These are phyloP conservation scores for Botrytis pseudocinerea DNA, from an alignment of 2,329 filamentous ascomycete species.

Conservation along the genomic window DNA sequence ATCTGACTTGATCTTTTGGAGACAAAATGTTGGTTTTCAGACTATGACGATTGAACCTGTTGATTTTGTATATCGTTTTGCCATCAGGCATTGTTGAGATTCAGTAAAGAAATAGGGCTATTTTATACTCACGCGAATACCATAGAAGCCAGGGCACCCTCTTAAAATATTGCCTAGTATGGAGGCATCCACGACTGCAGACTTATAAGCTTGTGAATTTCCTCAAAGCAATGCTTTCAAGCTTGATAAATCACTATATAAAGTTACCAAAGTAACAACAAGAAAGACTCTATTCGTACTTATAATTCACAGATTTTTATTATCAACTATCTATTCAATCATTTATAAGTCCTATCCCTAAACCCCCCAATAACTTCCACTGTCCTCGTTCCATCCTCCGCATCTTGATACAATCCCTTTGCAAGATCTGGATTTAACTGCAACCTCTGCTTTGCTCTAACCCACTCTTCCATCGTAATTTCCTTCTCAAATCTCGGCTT, in stretches of 20 bases:
- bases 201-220: background rate
- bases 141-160: background rate
- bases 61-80: too few species aligned
- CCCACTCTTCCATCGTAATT: slow-evolving; percentile 49
- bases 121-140: background rate
- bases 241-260: background rate
- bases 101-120: accelerated
- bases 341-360: slow-evolving; percentile 38
- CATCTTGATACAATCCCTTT: slow-evolving; percentile 42
- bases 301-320: background rate
- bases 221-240: accelerated
- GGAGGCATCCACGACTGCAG: background rate
- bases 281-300: too few species aligned
- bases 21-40: background rate
- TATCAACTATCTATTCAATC: background rate
- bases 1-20: too few species aligned
- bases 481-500: slow-evolving; percentile 43
- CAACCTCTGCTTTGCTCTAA: slow-evolving; percentile 44
- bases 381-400: slow-evolving; percentile 40
- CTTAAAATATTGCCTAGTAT: background rate
- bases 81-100: too few species aligned
- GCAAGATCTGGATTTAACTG: slow-evolving; percentile 41
- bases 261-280: too few species aligned
- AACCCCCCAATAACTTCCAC: slow-evolving; percentile 44
- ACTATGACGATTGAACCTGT: background rate